Percentiles rank a stretch among this genome's conserved stretches.
Evolutionary conservation across 257 asterid genomes (phyloP).

Genomic region (Nicotiana benthamiana): DNA sequence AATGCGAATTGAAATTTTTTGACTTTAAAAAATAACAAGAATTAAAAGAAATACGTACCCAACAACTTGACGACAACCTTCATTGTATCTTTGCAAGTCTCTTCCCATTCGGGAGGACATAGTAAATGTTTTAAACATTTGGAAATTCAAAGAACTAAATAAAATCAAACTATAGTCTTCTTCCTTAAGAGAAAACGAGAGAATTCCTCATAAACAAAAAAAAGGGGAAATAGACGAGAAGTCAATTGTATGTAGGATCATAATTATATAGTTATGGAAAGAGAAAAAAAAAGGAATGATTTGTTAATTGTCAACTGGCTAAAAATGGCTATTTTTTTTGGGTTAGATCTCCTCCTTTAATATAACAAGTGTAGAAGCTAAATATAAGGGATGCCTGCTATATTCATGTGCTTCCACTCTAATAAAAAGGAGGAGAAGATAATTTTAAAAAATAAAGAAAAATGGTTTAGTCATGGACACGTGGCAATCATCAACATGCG

Average conservation of each 20-base stretch:
- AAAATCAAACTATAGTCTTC: neutral
- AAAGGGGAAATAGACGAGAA: neutral
- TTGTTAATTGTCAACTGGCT: neutral
- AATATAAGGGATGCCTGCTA: neutral
- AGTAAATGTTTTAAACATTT: slow-evolving; percentile 24
- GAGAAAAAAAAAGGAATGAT: neutral
- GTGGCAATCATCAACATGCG: neutral
- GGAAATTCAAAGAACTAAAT: neutral
- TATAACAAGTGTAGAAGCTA: neutral
- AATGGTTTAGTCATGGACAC: neutral
- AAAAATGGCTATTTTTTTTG: slow-evolving; percentile 5
- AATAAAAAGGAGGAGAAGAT: neutral
- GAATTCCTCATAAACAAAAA: neutral
- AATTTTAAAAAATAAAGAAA: neutral
- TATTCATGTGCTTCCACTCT: neutral
- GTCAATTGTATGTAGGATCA: neutral
- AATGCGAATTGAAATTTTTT: neutral
- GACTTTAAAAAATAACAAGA: neutral
- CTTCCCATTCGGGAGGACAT: slow-evolving; percentile 40
- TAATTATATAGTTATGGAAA: neutral
- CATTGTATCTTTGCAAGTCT: slow-evolving; percentile 34
- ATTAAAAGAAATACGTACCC: slow-evolving; percentile 23
- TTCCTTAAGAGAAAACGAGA: too few species aligned
- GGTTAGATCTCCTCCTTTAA: neutral
- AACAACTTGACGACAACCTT: slow-evolving; percentile 45